Evolutionary conservation across 768 basidiomycete species (phyloP).

Genomic region (Pulveroboletus ravenelii): DNA sequence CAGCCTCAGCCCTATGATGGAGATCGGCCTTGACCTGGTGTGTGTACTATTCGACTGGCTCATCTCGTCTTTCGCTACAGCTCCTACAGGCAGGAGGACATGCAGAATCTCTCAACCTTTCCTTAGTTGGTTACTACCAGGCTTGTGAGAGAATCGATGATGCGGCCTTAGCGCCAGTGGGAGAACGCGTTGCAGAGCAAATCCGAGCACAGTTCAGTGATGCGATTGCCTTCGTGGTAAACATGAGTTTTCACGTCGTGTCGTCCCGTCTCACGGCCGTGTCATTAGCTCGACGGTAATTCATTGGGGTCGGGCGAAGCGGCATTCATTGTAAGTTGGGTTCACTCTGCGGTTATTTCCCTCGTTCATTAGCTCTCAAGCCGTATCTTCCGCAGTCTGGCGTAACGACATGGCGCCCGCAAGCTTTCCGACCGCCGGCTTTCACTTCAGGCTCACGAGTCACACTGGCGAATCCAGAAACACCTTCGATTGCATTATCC

Average conservation of each 20-base stretch:
- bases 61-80: neutral
- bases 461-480: constrained; percentile 41
- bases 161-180: constrained; percentile 55
- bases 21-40: constrained; percentile 75
- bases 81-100: constrained; percentile 50
- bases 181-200: constrained; percentile 56
- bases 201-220: constrained; percentile 51
- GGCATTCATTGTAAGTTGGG: constrained; percentile 53
- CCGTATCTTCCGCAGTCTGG: constrained; percentile 45
- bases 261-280: constrained; percentile 5
- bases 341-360: neutral
- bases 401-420: constrained; percentile 46
- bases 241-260: neutral
- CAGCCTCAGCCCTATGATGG: constrained; percentile 80
- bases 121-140: constrained; percentile 72
- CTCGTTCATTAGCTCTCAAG: constrained; percentile 29
- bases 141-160: constrained; percentile 64
- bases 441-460: constrained; percentile 46
- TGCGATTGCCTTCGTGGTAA: constrained; percentile 71
- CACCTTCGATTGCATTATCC: constrained; percentile 44
- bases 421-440: constrained; percentile 32
- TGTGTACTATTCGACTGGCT: constrained; percentile 19
- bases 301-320: constrained; percentile 47
- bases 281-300: constrained; percentile 54
- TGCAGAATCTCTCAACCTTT: constrained; percentile 48